Evolutionary conservation across 176 grass and related monocot genomes (phyloP), one percentile per base, ranked within the genome.

Genomic region (Typha latifolia): DNA sequence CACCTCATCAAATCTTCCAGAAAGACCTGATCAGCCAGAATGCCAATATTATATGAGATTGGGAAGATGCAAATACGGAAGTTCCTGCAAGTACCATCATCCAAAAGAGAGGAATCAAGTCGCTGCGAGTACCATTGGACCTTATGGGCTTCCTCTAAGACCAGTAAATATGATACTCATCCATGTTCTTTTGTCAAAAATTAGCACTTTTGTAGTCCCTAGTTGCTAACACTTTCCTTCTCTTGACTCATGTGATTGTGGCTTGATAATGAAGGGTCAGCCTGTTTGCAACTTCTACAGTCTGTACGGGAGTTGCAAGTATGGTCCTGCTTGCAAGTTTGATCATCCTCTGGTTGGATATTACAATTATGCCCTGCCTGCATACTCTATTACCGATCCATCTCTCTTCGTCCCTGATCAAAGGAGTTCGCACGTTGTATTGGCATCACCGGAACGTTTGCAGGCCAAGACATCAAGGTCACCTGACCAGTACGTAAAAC

Each of bases 301-400:
- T 6, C 70, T 34, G n/a, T 66, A 84, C 3, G 82, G 82, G 27
- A 75, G 49, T 15, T 79, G 76, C 76, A 84, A 84, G 51, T 84
- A 71, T 12, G 82, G 82, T 12, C 4, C 76, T 32, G 49, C 49
- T 75, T 84, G 82, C 82, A 79, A 84, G 56, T 84, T 66, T 51
- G 76, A 84, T 49, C 82, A 84, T 18, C 82, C 82, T 3, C 12
- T 79, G 8, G 12, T 79, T 55, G 48, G 69, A 23, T 81, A 69
- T 32, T 81, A 81, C 64, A 81, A 69, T 62, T 70, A 74, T 34
- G 13, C 78, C n/a, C 16, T 81, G 47, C 47, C 82, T 24, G 32
- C 62, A 23, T 66, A 27, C 29, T 64, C 76, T 34, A 12, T 71
- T 51, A 70, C 59, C 48, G 76, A 84, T 29, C 66, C 76, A 48